A percentile compares a stretch with the other conserved stretches of the same genome.
These are phyloP conservation scores for Diaporthe vaccinii DNA, from an alignment of 2,329 filamentous ascomycete genomes.

Conservation along the genomic window DNA sequence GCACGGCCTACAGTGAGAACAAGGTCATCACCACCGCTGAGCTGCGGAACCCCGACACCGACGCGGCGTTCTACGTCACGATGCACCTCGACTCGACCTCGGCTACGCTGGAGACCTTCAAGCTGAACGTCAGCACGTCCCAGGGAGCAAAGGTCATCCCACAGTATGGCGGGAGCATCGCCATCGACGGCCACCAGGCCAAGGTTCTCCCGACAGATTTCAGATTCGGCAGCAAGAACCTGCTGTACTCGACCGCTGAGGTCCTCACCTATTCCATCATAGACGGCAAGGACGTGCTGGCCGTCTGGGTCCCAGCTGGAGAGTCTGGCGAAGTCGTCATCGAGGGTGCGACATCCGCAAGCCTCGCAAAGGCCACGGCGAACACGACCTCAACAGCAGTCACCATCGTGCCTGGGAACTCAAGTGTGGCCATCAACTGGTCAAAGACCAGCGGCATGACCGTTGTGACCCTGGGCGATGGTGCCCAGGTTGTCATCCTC, in stretches of 20 bases:
- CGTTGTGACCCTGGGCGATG: constrained; percentile 60
- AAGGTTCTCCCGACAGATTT: constrained; percentile 75
- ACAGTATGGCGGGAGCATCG: constrained; percentile 60
- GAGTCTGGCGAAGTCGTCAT: constrained; percentile 68
- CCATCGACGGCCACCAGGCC: constrained; percentile 71
- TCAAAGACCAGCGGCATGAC: constrained; percentile 63
- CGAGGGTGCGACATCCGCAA: constrained; percentile 54
- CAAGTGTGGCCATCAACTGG: constrained; percentile 60
- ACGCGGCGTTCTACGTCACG: constrained; percentile 70
- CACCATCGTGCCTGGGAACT: constrained; percentile 56
- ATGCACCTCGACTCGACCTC: constrained; percentile 68
- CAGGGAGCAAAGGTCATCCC: constrained; percentile 67
- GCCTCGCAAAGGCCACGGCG: constrained; percentile 50
- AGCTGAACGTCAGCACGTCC: constrained; percentile 68
- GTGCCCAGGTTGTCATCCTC: constrained; percentile 63
- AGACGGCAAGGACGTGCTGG: constrained; percentile 61
- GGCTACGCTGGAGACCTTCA: constrained; percentile 64
- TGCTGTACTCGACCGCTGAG: constrained; percentile 70
- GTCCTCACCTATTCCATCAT: constrained; percentile 65
- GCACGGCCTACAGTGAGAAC: constrained; percentile 65
- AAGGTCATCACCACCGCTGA: constrained; percentile 65
- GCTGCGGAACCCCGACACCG: constrained; percentile 70
- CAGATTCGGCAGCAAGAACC: constrained; percentile 61
- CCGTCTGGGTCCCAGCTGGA: constrained; percentile 66
- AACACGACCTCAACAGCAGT: constrained; percentile 56